A percentile compares a stretch with the other conserved stretches of the same genome.
phyloP scores from a whole-genome alignment of 139 green algal species.

The Pedinophyceae sp. region DNA sequence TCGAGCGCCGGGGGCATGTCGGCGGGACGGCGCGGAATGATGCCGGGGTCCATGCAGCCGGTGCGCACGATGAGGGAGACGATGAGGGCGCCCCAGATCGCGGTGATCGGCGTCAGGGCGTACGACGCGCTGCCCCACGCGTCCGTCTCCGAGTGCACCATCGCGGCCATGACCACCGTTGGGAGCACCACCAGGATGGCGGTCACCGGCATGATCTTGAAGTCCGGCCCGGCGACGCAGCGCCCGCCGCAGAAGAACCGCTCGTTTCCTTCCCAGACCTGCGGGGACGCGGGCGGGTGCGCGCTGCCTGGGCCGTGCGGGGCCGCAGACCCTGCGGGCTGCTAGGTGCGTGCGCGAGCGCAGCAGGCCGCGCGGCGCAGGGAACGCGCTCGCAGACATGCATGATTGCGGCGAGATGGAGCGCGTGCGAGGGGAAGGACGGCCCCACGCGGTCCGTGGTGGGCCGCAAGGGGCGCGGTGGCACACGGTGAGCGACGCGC shows the following conservation, averaged over 20 bases:
- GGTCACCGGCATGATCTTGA: background rate
- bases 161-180: background rate
- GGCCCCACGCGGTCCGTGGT: too few species aligned
- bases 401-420: too few species aligned
- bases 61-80: slow-evolving; percentile 53
- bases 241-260: background rate
- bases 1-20: slow-evolving; percentile 18
- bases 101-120: background rate
- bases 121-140: background rate
- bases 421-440: too few species aligned
- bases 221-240: background rate
- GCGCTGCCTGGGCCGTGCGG: too few species aligned
- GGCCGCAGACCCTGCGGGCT: too few species aligned
- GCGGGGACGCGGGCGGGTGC: too few species aligned
- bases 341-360: too few species aligned
- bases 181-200: background rate
- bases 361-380: too few species aligned
- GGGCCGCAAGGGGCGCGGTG: too few species aligned
- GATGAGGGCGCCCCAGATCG: slow-evolving; percentile 19
- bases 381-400: too few species aligned
- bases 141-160: background rate
- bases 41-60: slow-evolving; percentile 69
- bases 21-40: slow-evolving; percentile 49
- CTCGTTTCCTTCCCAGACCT: background rate
- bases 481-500: too few species aligned